Conservation (phyloP, 1,139 yeast genomes). For the Suhomyces bribrorum region DNA sequence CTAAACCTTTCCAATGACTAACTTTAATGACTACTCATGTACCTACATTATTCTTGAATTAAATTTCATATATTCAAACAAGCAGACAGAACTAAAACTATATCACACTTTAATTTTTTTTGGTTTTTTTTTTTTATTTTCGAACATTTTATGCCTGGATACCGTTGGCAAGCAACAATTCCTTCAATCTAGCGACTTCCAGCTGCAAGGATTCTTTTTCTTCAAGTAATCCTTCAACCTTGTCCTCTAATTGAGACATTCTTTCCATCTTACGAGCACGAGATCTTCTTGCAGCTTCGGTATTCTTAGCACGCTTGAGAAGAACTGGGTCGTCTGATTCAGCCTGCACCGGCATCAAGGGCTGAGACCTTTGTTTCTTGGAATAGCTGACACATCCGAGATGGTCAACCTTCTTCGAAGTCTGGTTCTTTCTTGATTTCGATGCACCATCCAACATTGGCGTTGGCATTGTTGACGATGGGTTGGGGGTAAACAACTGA, state of each 20-base stretch:
- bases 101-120: conserved; percentile 6
- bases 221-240: conserved; percentile 62
- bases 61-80: conserved; percentile 8
- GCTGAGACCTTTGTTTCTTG: conserved; percentile 58
- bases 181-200: conserved; percentile 60
- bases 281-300: conserved; percentile 96
- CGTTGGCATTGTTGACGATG: conserved; percentile 37
- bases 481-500: conserved; percentile 38
- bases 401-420: conserved; percentile 46
- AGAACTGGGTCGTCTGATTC: conserved; percentile 66
- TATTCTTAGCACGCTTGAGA: conserved; percentile 87
- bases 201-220: conserved; percentile 57
- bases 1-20: too few species aligned
- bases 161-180: conserved; percentile 37
- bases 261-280: conserved; percentile 91
- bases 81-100: conserved; percentile 2
- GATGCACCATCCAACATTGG: conserved; percentile 23
- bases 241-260: conserved; percentile 77
- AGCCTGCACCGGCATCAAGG: conserved; percentile 67
- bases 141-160: conserved; percentile 8
- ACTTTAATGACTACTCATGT: too few species aligned
- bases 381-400: conserved; percentile 66
- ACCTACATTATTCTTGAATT: too few species aligned
- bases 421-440: conserved; percentile 1
- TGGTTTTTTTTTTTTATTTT: conserved; percentile 8